Percentiles rank a stretch among this genome's conserved stretches.
Evolutionary conservation across 371 early-diverging fungal species (phyloP).

Genomic region (Syncephalastrum contaminatum): DNA sequence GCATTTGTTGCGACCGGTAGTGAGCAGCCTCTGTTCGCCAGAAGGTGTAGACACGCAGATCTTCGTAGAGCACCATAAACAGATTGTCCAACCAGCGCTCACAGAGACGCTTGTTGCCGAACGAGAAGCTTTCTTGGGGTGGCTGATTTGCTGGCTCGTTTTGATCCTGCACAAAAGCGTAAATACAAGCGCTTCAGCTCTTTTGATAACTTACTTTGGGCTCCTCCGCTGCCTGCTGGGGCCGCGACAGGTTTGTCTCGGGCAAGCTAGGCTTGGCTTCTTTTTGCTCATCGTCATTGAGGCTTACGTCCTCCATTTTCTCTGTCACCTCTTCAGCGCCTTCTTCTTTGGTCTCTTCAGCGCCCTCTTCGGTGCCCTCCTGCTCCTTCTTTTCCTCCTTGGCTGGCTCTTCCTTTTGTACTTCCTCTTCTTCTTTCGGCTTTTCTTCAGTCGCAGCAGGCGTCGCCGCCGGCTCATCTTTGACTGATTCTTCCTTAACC

Average conservation of each 20-base stretch:
- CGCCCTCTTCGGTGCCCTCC: conserved; percentile 8
- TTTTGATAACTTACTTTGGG: conserved; percentile 14
- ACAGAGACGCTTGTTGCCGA: conserved; percentile 93
- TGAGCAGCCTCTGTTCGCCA: conserved; percentile 75
- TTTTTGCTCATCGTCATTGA: conserved; percentile 21
- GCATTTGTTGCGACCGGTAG: conserved; percentile 69
- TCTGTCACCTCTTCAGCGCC: conserved; percentile 20
- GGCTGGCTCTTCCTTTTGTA: conserved; percentile 13
- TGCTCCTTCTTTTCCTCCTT: conserved; percentile 8
- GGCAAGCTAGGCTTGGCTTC: conserved; percentile 16
- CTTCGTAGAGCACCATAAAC: conserved; percentile 97
- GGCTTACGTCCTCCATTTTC: conserved; percentile 34
- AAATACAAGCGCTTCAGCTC: not conserved
- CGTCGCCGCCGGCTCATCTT: conserved; percentile 11
- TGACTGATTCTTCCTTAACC: conserved; percentile 11
- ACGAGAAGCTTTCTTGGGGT: conserved; percentile 54
- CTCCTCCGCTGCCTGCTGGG: conserved; percentile 47
- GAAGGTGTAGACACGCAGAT: conserved; percentile 90
- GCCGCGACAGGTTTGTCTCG: conserved; percentile 33
- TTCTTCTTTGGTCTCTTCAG: not conserved
- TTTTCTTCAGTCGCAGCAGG: conserved; percentile 22
- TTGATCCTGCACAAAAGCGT: conserved; percentile 8
- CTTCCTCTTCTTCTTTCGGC: conserved; percentile 19
- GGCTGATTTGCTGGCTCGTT: conserved; percentile 8
- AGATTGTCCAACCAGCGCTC: conserved; percentile 98